Conservation (phyloP, 768 basidiomycete species). For the Tricholoma saponaceum region DNA sequence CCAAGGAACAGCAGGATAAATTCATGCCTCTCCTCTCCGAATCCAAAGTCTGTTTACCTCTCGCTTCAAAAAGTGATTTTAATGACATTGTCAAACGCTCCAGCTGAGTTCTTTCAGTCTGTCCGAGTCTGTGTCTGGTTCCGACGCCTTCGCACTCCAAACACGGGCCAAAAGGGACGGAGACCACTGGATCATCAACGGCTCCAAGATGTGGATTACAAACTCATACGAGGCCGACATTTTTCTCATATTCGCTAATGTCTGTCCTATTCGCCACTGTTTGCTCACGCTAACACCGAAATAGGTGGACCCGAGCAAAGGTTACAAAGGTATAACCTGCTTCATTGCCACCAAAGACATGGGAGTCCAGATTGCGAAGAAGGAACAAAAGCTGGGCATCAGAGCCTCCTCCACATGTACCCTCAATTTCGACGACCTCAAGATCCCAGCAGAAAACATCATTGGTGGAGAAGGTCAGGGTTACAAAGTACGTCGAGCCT, state of each 20-base stretch:
- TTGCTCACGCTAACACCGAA: not conserved
- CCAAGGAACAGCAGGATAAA: conserved; percentile 78
- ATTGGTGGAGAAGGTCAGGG: conserved; percentile 91
- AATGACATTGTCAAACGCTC: not conserved
- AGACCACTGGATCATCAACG: conserved; percentile 82
- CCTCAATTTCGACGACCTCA: conserved; percentile 91
- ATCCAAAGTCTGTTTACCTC: conserved; percentile 51
- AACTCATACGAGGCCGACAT: conserved; percentile 91
- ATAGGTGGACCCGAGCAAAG: conserved; percentile 81
- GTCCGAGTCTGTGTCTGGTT: conserved; percentile 89
- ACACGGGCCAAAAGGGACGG: conserved; percentile 89
- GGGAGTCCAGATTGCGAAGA: conserved; percentile 97
- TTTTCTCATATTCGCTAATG: conserved; percentile 94
- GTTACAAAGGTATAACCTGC: conserved; percentile 99
- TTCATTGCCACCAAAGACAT: conserved; percentile 95
- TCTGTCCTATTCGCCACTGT: conserved; percentile 22
- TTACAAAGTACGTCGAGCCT: conserved; percentile 58
- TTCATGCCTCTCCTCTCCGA: conserved; percentile 84
- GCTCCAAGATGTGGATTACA: conserved; percentile 99
- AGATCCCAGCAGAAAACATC: conserved; percentile 78
- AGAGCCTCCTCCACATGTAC: conserved; percentile 94
- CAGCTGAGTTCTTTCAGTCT: conserved; percentile 96
- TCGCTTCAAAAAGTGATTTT: not conserved
- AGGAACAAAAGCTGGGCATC: conserved; percentile 98
- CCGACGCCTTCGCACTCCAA: conserved; percentile 95